Evolutionary conservation across 2,329 filamentous ascomycete genomes (phyloP), one percentile per base, ranked within the genome.

Genomic region (Neofusicoccum laricinum): DNA sequence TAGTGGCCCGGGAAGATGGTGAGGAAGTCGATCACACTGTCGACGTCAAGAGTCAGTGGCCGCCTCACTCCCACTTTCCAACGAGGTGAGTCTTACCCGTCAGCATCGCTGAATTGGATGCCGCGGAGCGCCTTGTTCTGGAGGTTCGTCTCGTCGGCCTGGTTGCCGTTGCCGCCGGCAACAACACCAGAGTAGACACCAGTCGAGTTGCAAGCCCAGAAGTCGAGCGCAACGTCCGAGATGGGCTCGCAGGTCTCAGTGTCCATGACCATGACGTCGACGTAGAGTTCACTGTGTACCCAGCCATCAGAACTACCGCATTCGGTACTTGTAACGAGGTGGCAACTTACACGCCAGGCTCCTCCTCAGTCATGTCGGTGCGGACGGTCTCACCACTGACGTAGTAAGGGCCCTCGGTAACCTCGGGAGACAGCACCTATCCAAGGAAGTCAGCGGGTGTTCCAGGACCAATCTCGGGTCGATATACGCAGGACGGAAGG

Each of bases 241-340:
- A 85, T 77, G 4, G 81, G 79, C 69, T 84, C 73, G 74, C 84
- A 86, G 2, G 83, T 85, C 49, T 79, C 75, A 32, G 83, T 77
- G 65, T 86, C 84, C 59, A 86, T 77, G 62, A 86, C 76, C 71
- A 85, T 83, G 67, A 84, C 78, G 68, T 85, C 82, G 11, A 63
- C 48, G 25, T 63, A 63, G 36, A 62, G 59, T 17, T 48, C 45
- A 32, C 85, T 72, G 40, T 57, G 32, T 7, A 6, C 12, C 4
- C 2, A 12, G 2, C 8, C 19, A 38, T 58, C 19, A 58, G 38
- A 15, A 5, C 17, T 12, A 53, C 11, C 15, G 0, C 15, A 14
- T 6, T 2, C 8, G 17, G 38, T n/a, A 4, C 4, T 11, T 1
- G 36, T 11, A 15, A 38, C 2, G 36, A 38, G 4, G 41, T 4